A percentile compares a stretch with the other conserved stretches of the same genome.
These are phyloP conservation scores for Allium fistulosum DNA, from an alignment of 106 monocot species.

Conservation along the genomic window DNA sequence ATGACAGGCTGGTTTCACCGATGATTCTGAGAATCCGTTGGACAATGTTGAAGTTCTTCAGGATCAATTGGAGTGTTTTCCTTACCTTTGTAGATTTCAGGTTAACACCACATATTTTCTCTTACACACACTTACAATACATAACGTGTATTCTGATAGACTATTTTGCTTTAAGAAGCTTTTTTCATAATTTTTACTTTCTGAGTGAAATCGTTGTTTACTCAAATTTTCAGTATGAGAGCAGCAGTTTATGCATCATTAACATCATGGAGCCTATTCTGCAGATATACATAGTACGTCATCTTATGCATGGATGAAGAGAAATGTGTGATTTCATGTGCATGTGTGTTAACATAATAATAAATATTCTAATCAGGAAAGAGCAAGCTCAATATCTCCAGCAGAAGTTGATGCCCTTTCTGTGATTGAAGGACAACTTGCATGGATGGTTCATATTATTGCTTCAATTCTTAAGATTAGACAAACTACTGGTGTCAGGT, in stretches of 20 bases:
- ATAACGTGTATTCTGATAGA: no score
- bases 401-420: constrained; percentile 58
- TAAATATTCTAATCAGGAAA: constrained; percentile 40
- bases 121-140: no score
- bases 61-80: constrained; percentile 92
- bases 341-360: not conserved
- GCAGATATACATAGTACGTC: constrained; percentile 74
- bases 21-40: constrained; percentile 88
- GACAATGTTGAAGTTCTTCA: constrained; percentile 98
- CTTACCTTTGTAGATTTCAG: constrained; percentile 94
- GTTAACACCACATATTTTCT: constrained; percentile 18
- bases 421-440: constrained; percentile 83
- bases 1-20: constrained; percentile 73
- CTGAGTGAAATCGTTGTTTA: not conserved
- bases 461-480: constrained; percentile 88
- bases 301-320: not conserved
- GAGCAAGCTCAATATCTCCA: constrained; percentile 39
- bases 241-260: constrained; percentile 79
- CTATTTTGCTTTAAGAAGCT: no score
- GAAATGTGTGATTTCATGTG: not conserved
- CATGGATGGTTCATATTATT: constrained; percentile 97
- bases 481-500: constrained; percentile 70
- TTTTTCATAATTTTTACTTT: no score
- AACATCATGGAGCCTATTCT: constrained; percentile 95
- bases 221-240: constrained; percentile 66